Base-by-base conservation (phyloP, 306 rosid genomes). In the Lithocarpus polystachyus region DNA sequence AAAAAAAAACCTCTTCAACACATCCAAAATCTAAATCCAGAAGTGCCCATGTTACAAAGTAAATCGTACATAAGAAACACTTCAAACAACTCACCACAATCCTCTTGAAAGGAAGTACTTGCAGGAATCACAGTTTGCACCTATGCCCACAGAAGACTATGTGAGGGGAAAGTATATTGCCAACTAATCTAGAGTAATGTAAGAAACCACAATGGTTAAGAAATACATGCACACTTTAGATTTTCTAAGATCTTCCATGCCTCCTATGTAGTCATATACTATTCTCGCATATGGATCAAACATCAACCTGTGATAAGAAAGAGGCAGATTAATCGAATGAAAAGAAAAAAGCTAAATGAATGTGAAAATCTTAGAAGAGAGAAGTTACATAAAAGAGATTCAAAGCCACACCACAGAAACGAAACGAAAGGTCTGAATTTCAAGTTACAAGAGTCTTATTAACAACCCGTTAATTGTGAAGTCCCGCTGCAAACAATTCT, bases 391-490 rank as follows among this genome's bases (percentile, higher is more conserved):
- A 68, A 78, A 18, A 72, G 52, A 78, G 55, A 65, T 65, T 56
- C 18, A 71, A 57, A 53, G 15, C 70, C 61, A 79, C 56, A 75
- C 14, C 40, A 20, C 80, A 24, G 48, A 76, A 35, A 19, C 68
- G 68, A 28, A 65, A 67, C 10, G 31, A 13, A 61, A 69, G 59
- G 55, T 72, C 62, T 18, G 14, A 24, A 75, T 56, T 64, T 33
- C 67, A 85, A 77, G 80, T 62, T 56, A 89, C 73, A 76, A 77
- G 83, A 82, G 22, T 82, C 62, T 24, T 60, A 76, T 79, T 71
- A 79, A 59, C 90, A 79, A 94, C 97, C 98, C 97, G 6, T 92
- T 94, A 82, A 94, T 91, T 18, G 98, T 94, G 67, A 94, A 94
- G 88, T 94, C 98, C 56, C 97, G 88, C 29, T 77, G 89, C 85